Evolutionary conservation across 768 basidiomycete species (phyloP).

Genomic region (Tulasnella sp.): DNA sequence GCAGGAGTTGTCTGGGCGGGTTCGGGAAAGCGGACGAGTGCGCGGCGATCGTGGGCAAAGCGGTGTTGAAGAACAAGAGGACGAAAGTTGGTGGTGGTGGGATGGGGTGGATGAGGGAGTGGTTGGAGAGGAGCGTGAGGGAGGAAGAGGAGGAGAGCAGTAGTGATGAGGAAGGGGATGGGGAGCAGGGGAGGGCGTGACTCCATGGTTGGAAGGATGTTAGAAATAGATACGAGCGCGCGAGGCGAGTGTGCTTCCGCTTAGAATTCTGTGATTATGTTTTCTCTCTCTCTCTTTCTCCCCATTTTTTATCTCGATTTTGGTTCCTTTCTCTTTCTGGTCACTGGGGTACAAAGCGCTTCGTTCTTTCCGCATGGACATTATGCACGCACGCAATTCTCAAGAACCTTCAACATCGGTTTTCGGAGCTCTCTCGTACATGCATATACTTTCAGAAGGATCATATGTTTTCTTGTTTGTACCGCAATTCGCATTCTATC

Average conservation of each 20-base stretch:
- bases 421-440: no score
- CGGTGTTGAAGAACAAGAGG: conserved; percentile 31
- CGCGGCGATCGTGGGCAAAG: conserved; percentile 41
- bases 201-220: neutral
- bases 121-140: conserved; percentile 8
- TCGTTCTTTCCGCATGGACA: no score
- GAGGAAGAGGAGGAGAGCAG: conserved; percentile 9
- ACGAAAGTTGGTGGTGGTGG: neutral
- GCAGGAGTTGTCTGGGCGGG: conserved; percentile 56
- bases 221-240: neutral
- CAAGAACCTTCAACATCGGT: no score
- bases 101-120: neutral
- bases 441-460: no score
- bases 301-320: neutral
- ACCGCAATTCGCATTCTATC: no score
- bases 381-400: no score
- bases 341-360: no score
- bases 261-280: neutral
- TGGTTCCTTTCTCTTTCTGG: neutral
- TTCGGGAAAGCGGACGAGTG: conserved; percentile 73
- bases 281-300: neutral
- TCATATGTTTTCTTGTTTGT: no score
- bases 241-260: neutral
- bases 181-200: neutral
- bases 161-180: neutral